Evolutionary conservation across 225 moss, liverwort and hornwort species (phyloP).

Genomic region (Rhytidiadelphus loreus): DNA sequence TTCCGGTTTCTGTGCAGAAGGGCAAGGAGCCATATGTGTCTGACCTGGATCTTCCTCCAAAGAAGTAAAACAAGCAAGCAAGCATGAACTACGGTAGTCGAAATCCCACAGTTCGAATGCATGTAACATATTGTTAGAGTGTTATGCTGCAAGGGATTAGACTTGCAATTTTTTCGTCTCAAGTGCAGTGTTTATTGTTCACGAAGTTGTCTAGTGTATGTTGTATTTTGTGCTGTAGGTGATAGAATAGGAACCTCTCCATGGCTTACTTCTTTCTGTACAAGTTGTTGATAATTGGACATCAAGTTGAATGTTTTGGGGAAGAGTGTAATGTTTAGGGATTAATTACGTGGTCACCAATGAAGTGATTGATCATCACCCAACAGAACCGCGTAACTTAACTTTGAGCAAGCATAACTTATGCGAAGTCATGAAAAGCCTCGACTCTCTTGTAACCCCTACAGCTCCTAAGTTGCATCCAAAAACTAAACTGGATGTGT

Average conservation of each 20-base stretch:
- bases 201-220: background rate
- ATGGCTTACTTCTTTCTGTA: background rate
- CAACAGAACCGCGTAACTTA: background rate
- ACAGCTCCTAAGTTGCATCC: background rate
- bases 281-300: background rate
- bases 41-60: conserved; percentile 56
- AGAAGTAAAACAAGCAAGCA: conserved; percentile 2
- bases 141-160: background rate
- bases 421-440: background rate
- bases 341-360: background rate
- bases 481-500: background rate
- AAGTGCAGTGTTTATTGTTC: background rate
- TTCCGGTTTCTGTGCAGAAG: conserved; percentile 28
- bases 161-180: background rate
- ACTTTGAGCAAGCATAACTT: background rate
- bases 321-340: background rate
- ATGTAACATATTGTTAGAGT: conserved; percentile 25
- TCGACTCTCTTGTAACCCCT: background rate
- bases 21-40: conserved; percentile 57
- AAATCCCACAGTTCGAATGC: background rate
- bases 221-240: background rate
- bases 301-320: background rate
- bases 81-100: background rate
- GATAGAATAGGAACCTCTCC: background rate
- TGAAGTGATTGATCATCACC: background rate